phyloP scores from a whole-genome alignment of 345 rosid genomes.

The Camelina laxa region DNA sequence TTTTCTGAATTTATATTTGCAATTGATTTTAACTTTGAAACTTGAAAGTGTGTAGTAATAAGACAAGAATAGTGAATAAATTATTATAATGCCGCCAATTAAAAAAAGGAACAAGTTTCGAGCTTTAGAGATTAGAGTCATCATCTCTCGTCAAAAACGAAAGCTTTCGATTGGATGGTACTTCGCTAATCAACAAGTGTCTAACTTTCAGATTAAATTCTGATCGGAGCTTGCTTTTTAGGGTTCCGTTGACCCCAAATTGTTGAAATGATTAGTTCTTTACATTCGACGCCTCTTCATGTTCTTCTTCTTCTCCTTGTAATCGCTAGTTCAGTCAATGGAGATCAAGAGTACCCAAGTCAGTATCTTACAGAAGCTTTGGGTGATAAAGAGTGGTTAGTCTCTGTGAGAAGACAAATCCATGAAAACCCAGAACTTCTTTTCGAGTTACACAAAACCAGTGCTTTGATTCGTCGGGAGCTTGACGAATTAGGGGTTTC shows the following conservation, averaged over 20 bases:
- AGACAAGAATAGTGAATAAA: too few species aligned
- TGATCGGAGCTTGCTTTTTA: constrained; percentile 1
- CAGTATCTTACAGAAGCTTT: constrained; percentile 53
- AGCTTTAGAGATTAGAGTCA: neutral
- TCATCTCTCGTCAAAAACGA: neutral
- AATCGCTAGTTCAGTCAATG: constrained; percentile 5
- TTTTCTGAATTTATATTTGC: neutral
- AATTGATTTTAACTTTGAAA: neutral
- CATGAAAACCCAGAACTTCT: constrained; percentile 85
- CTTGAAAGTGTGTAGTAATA: too few species aligned
- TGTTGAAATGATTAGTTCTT: constrained; percentile 10
- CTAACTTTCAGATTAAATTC: neutral
- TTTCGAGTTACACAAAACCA: constrained; percentile 73
- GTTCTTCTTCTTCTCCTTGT: neutral
- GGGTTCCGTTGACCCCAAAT: neutral
- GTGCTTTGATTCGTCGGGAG: constrained; percentile 67
- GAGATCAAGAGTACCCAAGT: constrained; percentile 40
- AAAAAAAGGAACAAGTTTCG: neutral
- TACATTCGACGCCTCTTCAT: constrained; percentile 3
- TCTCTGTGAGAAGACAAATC: constrained; percentile 68
- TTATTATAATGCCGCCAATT: too few species aligned
- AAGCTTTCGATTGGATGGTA: neutral
- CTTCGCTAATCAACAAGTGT: neutral
- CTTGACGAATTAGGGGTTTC: constrained; percentile 64
- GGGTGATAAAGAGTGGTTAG: constrained; percentile 63